Evolutionary conservation across 495 filamentous ascomycete genomes (phyloP).

Genomic region (Poronia punctata): DNA sequence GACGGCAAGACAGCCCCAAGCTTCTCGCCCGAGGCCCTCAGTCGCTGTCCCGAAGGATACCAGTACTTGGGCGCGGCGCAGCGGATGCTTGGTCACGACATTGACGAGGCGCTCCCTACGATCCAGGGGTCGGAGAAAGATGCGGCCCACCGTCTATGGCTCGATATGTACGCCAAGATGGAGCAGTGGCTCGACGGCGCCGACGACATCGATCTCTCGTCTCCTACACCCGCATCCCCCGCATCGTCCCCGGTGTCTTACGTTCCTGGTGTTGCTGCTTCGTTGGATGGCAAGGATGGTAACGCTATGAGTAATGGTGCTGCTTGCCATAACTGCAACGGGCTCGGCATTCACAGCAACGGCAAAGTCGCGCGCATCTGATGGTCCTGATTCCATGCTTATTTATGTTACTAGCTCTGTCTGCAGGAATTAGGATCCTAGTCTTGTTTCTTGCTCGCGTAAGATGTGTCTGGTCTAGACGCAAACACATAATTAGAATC

Average conservation of each 20-base stretch:
- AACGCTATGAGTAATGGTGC: too few relatives aligned
- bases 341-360: too few relatives aligned
- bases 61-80: slow-evolving; percentile 46
- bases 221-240: too few relatives aligned
- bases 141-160: slow-evolving; percentile 22
- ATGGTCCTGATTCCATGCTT: too few relatives aligned
- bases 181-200: slow-evolving; percentile 38
- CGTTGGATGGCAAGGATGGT: background rate
- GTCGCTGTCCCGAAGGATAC: slow-evolving; percentile 49
- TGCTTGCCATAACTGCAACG: too few relatives aligned
- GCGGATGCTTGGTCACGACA: slow-evolving; percentile 35
- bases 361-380: too few relatives aligned
- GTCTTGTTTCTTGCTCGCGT: too few relatives aligned
- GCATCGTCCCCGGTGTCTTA: background rate
- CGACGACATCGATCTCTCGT: slow-evolving; percentile 20
- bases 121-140: slow-evolving; percentile 14
- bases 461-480: too few relatives aligned
- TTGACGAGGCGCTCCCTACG: slow-evolving; percentile 36
- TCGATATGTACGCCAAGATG: slow-evolving; percentile 39
- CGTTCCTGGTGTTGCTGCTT: background rate
- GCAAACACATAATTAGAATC: too few relatives aligned
- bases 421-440: too few relatives aligned
- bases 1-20: slow-evolving; percentile 44
- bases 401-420: too few relatives aligned
- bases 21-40: slow-evolving; percentile 42